Evolutionary conservation across 2,329 filamentous ascomycete species (phyloP), one percentile per base, ranked within the genome.

Genomic region (Fusarium sp.): DNA sequence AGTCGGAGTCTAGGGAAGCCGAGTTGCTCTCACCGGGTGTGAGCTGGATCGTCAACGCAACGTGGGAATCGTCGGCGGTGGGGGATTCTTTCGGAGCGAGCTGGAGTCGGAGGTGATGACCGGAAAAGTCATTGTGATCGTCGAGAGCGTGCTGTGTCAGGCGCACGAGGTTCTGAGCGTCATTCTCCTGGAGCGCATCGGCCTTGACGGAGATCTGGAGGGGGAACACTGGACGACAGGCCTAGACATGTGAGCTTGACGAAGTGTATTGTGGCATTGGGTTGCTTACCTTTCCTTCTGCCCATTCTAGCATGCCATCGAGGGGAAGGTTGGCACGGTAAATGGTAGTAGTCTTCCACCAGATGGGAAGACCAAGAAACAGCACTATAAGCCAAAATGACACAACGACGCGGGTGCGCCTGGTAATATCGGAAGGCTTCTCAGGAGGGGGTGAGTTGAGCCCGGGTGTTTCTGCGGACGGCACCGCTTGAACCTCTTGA

Each of bases 321-420:
- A 98, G 83, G 6, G 97, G 97, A 76, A 99, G 85, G 52, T 91
- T 89, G 14, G 96, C 95, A 65, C 97, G 90, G 82, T 97, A 95
- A 65, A 98, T 97, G 0, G 94, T 93, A 5, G 97, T 99, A 1
- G 97, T 98, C 82, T 91, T 92, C 91, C 95, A 97, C 97, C 97
- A 99, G 89, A 97, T 92, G 66, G 97, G 97, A 74, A 99, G 82
- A 4, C 97, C 97, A 7, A 99, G 85, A 33, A 93, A 89, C 8
- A 97, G 81, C 8, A 97, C 94, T 40, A 98, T 91, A 6, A 91
- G 86, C 97, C 97, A 99, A 83, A 98, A 98, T 10, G 96, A 96
- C 71, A 94, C 82, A 71, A 99, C 91, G 60, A 98, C 93, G 71
- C 87, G 87, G 57, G 90, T 90, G 64, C 97, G 92, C 67, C 92